These are phyloP conservation scores for Kalmanozyma brasiliensis DNA, from an alignment of 1,284 basidiomycete species.

Conservation along the genomic window DNA sequence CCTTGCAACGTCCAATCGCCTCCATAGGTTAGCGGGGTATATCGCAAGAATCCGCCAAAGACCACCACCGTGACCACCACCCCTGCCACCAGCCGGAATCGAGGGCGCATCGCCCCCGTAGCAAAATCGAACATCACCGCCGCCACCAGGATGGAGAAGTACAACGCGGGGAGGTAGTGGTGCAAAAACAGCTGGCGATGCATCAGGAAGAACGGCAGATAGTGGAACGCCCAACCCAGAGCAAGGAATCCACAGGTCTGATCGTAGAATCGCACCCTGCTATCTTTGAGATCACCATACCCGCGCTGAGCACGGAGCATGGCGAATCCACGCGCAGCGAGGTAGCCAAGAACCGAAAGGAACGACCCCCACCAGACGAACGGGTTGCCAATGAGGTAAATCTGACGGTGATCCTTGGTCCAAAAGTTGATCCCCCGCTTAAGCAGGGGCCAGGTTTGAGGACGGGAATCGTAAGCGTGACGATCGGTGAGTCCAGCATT, in stretches of 20 bases:
- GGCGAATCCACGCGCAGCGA: constrained; percentile 78
- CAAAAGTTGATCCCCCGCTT: constrained; percentile 93
- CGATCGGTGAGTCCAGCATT: constrained; percentile 94
- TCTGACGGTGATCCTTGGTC: constrained; percentile 94
- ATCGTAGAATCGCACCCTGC: constrained; percentile 89
- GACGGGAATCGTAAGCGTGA: constrained; percentile 93
- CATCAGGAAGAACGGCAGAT: constrained; percentile 97
- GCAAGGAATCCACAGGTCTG: constrained; percentile 88
- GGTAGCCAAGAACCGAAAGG: constrained; percentile 77
- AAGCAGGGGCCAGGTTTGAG: constrained; percentile 86
- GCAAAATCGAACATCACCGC: constrained; percentile 85
- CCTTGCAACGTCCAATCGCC: constrained; percentile 83
- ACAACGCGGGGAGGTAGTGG: constrained; percentile 95
- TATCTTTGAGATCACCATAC: constrained; percentile 87
- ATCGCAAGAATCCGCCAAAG: constrained; percentile 81
- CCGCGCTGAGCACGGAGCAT: constrained; percentile 90
- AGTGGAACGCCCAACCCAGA: constrained; percentile 92
- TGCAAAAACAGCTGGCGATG: constrained; percentile 93
- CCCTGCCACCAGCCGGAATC: constrained; percentile 81
- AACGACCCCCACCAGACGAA: constrained; percentile 90
- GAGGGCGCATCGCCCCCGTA: constrained; percentile 81
- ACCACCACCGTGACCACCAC: constrained; percentile 78
- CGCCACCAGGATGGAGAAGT: constrained; percentile 86
- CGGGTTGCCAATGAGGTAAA: constrained; percentile 95
- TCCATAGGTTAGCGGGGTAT: constrained; percentile 87